A percentile compares a stretch with the other conserved stretches of the same genome.
Evolutionary conservation across 2,329 filamentous ascomycete species (phyloP).

Genomic region (Beauveria sp.): DNA sequence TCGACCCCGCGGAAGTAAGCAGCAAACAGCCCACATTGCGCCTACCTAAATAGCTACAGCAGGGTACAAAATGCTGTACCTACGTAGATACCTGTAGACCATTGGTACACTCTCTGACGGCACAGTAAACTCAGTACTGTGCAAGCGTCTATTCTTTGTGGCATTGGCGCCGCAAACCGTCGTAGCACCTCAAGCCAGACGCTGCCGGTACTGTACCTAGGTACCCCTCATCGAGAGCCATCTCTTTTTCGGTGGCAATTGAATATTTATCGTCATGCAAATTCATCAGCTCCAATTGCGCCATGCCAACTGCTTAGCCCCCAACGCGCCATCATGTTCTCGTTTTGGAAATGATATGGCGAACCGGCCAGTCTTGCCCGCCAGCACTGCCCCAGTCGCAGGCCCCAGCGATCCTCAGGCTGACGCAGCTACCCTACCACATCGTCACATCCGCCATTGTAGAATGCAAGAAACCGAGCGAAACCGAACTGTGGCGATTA

Average conservation of each 20-base stretch:
- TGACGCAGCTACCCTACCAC: constrained; percentile 1
- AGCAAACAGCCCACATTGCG: too few species aligned
- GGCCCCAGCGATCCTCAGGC: background rate
- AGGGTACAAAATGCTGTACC: too few species aligned
- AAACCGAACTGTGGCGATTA: background rate
- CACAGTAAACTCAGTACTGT: too few species aligned
- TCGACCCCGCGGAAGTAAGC: too few species aligned
- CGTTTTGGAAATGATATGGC: background rate
- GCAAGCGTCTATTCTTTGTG: too few species aligned
- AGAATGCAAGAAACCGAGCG: background rate
- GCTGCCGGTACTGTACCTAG: too few species aligned
- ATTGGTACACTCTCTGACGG: too few species aligned
- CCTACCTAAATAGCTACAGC: too few species aligned
- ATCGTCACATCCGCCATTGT: background rate
- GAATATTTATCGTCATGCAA: background rate
- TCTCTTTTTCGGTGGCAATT: background rate
- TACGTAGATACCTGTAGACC: too few species aligned
- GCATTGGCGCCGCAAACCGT: too few species aligned
- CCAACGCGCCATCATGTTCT: background rate
- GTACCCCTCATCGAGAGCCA: too few species aligned
- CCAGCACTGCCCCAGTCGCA: background rate
- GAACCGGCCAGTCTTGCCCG: background rate
- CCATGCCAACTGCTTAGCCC: background rate
- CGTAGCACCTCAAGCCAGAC: too few species aligned
- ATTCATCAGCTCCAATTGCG: background rate